These are phyloP conservation scores for Liriodendron chinense DNA, from an alignment of 164 flowering plant genomes.

Conservation along the genomic window DNA sequence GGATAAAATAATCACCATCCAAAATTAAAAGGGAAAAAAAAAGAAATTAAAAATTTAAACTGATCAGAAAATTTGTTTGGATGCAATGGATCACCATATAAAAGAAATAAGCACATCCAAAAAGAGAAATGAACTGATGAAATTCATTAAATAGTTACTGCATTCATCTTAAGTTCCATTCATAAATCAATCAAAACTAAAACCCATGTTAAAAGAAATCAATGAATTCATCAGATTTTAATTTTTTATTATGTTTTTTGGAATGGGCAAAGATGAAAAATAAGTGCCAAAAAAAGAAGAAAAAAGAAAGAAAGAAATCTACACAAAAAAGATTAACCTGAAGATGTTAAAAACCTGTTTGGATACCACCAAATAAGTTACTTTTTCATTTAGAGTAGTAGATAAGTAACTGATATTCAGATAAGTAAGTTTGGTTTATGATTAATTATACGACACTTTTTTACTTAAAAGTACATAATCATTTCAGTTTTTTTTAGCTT, in stretches of 20 bases:
- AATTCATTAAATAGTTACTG: background rate
- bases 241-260: background rate
- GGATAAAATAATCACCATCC: too few relatives aligned
- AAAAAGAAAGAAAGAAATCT: background rate
- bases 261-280: background rate
- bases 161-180: background rate
- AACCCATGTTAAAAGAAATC: background rate
- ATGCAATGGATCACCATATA: background rate
- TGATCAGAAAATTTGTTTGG: background rate
- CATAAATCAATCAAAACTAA: background rate
- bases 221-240: background rate
- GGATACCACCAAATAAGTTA: too few relatives aligned
- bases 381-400: too few relatives aligned
- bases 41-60: background rate
- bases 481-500: too few relatives aligned
- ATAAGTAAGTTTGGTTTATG: too few relatives aligned
- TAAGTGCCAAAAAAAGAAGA: too few relatives aligned
- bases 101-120: background rate
- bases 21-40: too few relatives aligned
- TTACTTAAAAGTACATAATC: too few relatives aligned
- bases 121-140: too few relatives aligned
- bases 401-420: too few relatives aligned
- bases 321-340: background rate
- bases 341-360: too few relatives aligned
- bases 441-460: too few relatives aligned